These are phyloP conservation scores for Fusarium napiforme DNA, from an alignment of 2,329 filamentous ascomycete genomes.

Conservation along the genomic window DNA sequence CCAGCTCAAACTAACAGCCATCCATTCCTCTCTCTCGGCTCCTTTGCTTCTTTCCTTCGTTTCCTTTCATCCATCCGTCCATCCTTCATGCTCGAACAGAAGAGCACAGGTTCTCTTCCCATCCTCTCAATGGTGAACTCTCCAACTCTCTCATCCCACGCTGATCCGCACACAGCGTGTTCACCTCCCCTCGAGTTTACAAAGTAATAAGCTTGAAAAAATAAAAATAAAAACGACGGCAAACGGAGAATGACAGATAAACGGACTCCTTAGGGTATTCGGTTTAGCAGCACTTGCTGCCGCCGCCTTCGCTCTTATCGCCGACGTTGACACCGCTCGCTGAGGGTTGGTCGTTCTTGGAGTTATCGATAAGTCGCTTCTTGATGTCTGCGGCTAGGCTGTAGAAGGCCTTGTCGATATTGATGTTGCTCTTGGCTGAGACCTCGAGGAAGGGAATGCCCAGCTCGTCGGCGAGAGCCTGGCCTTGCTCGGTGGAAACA, in stretches of 20 bases:
- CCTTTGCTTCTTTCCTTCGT: constrained; percentile 24
- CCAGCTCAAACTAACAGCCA: constrained; percentile 30
- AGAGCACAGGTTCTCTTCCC: constrained; percentile 17
- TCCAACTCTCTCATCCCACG: constrained; percentile 33
- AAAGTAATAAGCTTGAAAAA: constrained; percentile 42
- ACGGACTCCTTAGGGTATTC: constrained; percentile 26
- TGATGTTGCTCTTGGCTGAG: constrained; percentile 99
- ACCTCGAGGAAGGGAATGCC: constrained; percentile 99
- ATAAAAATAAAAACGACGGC: constrained; percentile 38
- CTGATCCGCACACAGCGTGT: constrained; percentile 27
- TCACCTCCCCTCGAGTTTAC: constrained; percentile 28
- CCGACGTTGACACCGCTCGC: constrained; percentile 75
- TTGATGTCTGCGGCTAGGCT: constrained; percentile 96
- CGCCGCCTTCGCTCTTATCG: constrained; percentile 66
- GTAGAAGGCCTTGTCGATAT: constrained; percentile 99
- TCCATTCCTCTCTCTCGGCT: constrained; percentile 29
- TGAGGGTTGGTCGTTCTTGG: constrained; percentile 75
- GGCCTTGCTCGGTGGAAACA: constrained; percentile 91
- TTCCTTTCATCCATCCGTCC: constrained; percentile 18
- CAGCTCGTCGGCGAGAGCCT: constrained; percentile 92
- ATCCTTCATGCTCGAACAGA: neutral
- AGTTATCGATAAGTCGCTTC: constrained; percentile 94
- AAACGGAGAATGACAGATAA: constrained; percentile 38
- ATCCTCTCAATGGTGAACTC: constrained; percentile 24
- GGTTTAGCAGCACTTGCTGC: constrained; percentile 81